Evolutionary conservation across 495 filamentous ascomycete species (phyloP), one percentile per base, ranked within the genome.

Genomic region (Podospora tetraspora): DNA sequence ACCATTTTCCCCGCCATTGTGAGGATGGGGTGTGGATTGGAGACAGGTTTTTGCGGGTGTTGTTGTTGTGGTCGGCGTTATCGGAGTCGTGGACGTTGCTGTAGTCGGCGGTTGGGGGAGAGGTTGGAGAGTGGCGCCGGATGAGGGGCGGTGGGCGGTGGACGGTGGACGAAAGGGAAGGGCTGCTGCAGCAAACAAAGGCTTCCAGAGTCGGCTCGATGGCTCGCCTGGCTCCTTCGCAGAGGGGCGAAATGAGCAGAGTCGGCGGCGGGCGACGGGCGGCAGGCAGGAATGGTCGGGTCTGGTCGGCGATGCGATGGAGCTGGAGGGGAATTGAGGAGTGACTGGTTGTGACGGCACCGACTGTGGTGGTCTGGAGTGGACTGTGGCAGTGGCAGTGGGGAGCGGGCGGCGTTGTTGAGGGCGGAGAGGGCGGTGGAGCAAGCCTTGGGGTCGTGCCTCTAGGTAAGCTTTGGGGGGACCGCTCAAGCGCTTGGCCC

Each of bases 1-100:
- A 93, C 96, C 94, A 97, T 97, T 85, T 95, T 84, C 69, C 84
- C 84, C 80, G 84, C 82, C 85, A 87, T 87, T 61, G 74, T 79
- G 59, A 72, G 67, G 60, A 71, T 66, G 66, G 63, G 63, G 57
- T 27, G 68, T 63, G 63, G 66, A 43, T 57, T 43, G 67, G 65
- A 67, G 52, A 30, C 21, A 21, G 19, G 7, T n/a, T 62, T 43
- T 63, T 16, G 16, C 1, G 13, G 13, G 23, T 8, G 30, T 1
- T n/a, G 63, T 58, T 19, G 63, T n/a, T 22, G 25, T 34, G 43
- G 63, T 27, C 58, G 25, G 43, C 29, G 61, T 16, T 59, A 52
- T 52, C 43, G 43, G 62, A n/a, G 27, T 62, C 43, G 63, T 12
- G 37, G 68, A n/a, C 43, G 32, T 21, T 59, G 56, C 64, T 58